Base-by-base conservation (phyloP, 805 yeast species). In the Nematodospora valgi region DNA sequence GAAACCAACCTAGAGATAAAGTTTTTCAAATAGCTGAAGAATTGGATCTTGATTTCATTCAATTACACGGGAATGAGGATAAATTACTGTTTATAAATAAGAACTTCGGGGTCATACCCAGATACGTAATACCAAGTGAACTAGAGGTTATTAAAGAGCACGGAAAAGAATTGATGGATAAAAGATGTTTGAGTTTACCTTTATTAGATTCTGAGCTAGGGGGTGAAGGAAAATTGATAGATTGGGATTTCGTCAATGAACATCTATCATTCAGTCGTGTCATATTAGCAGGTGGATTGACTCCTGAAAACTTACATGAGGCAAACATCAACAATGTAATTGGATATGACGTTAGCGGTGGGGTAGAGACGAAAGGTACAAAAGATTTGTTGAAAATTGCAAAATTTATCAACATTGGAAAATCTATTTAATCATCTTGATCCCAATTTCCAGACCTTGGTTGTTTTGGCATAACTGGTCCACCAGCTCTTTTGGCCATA, bases 401-500 rank as follows among this genome's bases (percentile, higher is more conserved):
- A 36, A 36, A 40, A 10, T 91, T 89, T 58, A 63, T 91, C 4
- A 38, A 37, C 4, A 72, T 70, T 44, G 87, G 82, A 3, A 65
- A 64, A 34, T n/a, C n/a, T n/a, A n/a, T n/a, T 32, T 65, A 87
- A 64, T 89, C 96, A 41, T 75, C 96, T 62, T 82, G 93, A 56
- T 88, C 97, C 97, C 97, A 88, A 67, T 87, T 88, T 42, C 96
- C 96, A 30, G 93, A 91, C 60, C 79, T 80, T 48, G 82, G 82
- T 55, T 85, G 94, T 50, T 64, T 57, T 22, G 96, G 96, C 75
- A 88, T 81, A 21, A 70, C 80, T 32, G 98, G 98, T 15, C 98
- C 98, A 46, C 98, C 98, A 2, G 98, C 97, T 59, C 96, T 80
- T 76, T 91, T 91, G 29, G 98, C 98, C 93, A 91, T 93, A 57